These are phyloP conservation scores for Aspergillus aculeatinus DNA, from an alignment of 2,329 filamentous ascomycete genomes.

Conservation along the genomic window DNA sequence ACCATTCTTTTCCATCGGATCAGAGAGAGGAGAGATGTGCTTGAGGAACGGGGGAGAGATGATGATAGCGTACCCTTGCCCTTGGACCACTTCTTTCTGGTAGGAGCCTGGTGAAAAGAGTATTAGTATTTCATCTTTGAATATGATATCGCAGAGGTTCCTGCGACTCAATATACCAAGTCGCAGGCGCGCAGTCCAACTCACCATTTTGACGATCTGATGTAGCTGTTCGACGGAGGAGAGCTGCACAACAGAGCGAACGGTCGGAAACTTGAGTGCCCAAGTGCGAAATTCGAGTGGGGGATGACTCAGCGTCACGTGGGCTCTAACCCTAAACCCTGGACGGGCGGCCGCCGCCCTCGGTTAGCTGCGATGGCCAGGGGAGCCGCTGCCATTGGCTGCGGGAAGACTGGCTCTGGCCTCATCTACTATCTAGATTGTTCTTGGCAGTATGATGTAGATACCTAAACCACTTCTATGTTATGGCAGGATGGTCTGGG, in stretches of 20 bases:
- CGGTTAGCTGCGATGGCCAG: conserved; percentile 17
- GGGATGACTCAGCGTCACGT: conserved; percentile 33
- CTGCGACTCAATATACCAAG: background rate
- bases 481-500: too few relatives aligned
- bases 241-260: conserved; percentile 26
- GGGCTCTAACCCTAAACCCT: conserved; percentile 35
- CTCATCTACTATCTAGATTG: background rate
- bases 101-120: conserved; percentile 54
- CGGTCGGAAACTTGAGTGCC: conserved; percentile 25
- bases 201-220: conserved; percentile 42
- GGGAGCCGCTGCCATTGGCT: conserved; percentile 12
- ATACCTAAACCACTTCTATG: too few relatives aligned
- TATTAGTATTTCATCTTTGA: conserved; percentile 19
- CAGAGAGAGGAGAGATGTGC: background rate
- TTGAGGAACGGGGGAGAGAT: conserved; percentile 5
- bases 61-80: conserved; percentile 50
- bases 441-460: too few relatives aligned
- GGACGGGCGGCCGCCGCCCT: conserved; percentile 14
- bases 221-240: conserved; percentile 36
- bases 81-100: conserved; percentile 59
- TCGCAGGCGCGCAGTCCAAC: conserved; percentile 13
- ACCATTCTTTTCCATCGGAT: conserved; percentile 10
- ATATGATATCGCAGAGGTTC: background rate
- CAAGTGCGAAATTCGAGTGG: conserved; percentile 41
- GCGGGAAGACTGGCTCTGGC: conserved; percentile 1